Conservation (phyloP, 2,329 filamentous ascomycete genomes). For the Purpureocillium lavendulum region DNA sequence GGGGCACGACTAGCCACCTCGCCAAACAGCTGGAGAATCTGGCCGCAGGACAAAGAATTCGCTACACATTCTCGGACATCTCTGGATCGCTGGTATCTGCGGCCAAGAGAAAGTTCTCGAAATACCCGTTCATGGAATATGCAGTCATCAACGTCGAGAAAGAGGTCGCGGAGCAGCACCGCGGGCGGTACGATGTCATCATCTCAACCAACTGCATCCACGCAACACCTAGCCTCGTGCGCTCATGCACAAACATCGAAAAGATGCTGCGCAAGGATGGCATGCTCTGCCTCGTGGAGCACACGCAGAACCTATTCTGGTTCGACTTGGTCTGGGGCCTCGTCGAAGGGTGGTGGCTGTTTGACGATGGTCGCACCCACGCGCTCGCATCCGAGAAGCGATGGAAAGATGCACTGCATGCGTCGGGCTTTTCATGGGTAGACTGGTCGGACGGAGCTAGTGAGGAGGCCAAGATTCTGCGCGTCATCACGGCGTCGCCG, state of each 20-base stretch:
- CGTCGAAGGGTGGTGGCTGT: slow-evolving; percentile 27
- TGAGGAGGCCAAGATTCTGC: slow-evolving; percentile 14
- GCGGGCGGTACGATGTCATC: slow-evolving; percentile 18
- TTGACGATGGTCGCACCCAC: slow-evolving; percentile 17
- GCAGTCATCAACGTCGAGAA: slow-evolving; percentile 20
- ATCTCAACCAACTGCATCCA: slow-evolving; percentile 28
- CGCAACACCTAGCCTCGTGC: slow-evolving; percentile 18
- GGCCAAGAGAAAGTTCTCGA: slow-evolving; percentile 15
- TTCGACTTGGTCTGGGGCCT: slow-evolving; percentile 23
- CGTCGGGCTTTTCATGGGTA: slow-evolving; percentile 14
- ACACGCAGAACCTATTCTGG: slow-evolving; percentile 17
- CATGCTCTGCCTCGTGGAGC: slow-evolving; percentile 19
- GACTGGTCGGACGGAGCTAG: slow-evolving; percentile 15
- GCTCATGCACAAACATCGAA: slow-evolving; percentile 12
- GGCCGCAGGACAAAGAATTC: too few relatives aligned
- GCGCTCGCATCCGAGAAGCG: slow-evolving; percentile 9
- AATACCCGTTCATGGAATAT: slow-evolving; percentile 14
- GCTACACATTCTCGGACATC: slow-evolving; percentile 37
- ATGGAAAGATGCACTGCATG: slow-evolving; percentile 14
- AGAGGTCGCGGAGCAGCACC: slow-evolving; percentile 7
- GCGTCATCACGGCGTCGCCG: slow-evolving; percentile 15
- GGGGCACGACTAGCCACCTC: slow-evolving; percentile 28
- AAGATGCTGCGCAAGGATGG: slow-evolving; percentile 19
- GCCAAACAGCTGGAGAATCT: slow-evolving; percentile 20
- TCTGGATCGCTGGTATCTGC: slow-evolving; percentile 21